Percentiles rank a stretch among this genome's conserved stretches.
phyloP scores from a whole-genome alignment of 805 yeast species.

The Kuraishia borneana region DNA sequence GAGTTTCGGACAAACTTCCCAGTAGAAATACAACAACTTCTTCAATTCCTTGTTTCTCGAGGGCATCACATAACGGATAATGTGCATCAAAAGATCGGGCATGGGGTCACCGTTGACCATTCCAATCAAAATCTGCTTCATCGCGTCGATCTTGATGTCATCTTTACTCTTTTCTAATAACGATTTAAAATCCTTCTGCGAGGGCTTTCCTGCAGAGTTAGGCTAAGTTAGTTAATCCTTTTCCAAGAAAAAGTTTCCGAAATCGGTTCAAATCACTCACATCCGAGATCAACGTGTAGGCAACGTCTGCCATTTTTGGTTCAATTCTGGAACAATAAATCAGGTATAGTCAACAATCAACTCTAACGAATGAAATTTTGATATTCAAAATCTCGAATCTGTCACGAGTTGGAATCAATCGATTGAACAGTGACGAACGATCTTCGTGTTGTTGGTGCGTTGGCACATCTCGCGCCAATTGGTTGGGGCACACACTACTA shows the following conservation, averaged over 20 bases:
- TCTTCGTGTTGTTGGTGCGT: no score
- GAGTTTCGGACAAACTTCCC: constrained; percentile 95
- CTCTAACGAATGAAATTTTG: no score
- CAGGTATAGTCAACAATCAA: no score
- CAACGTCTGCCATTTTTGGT: constrained; percentile 18
- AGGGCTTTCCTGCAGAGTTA: constrained; percentile 46
- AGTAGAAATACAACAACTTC: constrained; percentile 85
- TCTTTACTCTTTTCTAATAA: constrained; percentile 84
- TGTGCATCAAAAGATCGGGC: constrained; percentile 92
- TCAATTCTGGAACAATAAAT: no score
- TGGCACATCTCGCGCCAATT: no score
- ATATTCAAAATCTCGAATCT: no score
- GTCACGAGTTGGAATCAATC: no score
- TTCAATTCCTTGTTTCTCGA: constrained; percentile 83
- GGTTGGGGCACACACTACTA: no score
- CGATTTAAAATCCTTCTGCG: constrained; percentile 63
- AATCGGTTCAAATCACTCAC: constrained; percentile 11
- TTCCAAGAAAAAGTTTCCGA: neutral
- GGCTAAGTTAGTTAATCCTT: constrained; percentile 24
- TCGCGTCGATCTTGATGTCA: constrained; percentile 76
- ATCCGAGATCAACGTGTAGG: constrained; percentile 75
- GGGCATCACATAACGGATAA: constrained; percentile 96
- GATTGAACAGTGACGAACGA: no score
- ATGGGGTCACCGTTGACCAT: constrained; percentile 89
- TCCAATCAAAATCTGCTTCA: constrained; percentile 76